Base-by-base conservation (phyloP, 1,139 yeast genomes). In the Kodamaea ohmeri region DNA sequence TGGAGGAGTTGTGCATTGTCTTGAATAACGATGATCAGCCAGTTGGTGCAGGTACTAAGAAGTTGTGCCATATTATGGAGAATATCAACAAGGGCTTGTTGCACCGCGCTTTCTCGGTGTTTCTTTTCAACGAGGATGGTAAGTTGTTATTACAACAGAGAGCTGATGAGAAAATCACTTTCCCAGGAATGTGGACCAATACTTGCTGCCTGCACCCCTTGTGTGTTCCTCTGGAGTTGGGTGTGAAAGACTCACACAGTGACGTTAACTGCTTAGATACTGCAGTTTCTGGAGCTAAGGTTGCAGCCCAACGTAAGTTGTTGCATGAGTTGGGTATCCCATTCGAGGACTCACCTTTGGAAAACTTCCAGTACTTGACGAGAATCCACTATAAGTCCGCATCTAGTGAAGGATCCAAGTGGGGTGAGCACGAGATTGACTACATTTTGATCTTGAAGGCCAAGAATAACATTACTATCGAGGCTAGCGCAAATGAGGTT, bases 401-500 rank as follows among this genome's bases (percentile, higher is more conserved):
- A 25, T 76, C 84, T 49, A 72, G 73, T 2, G 68, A 58, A 31
- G 73, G 73, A 48, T 89, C 87, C 19, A 76, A 79, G 42, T 92
- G 98, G 98, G 98, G 97, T 36, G 98, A 92, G 60, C 98, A 92
- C 58, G 98, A 92, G 63, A 85, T 92, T 49, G 99, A 92, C 63
- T 92, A 92, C 63, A 94, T 92, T 50, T 73, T 94, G 55, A 81
- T 92, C 46, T 80, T 85, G 53, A 77, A 73, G 55, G 67, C 89
- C 21, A 70, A 75, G 46, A 80, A 89, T 32, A 62, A 62, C 31
- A 63, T 78, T 28, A 58, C 64, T 26, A 61, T 72, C 35, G 51
- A 74, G 36, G 77, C 83, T 28, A 83, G 80, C 53, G 73, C 73
- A 34, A 90, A 89, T 58, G 99, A 92, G 60, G 96, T 92, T 38